Evolutionary conservation across 2,329 filamentous ascomycete species (phyloP).

Genomic region (Ophiocordyceps polyrhachis-furcata): DNA sequence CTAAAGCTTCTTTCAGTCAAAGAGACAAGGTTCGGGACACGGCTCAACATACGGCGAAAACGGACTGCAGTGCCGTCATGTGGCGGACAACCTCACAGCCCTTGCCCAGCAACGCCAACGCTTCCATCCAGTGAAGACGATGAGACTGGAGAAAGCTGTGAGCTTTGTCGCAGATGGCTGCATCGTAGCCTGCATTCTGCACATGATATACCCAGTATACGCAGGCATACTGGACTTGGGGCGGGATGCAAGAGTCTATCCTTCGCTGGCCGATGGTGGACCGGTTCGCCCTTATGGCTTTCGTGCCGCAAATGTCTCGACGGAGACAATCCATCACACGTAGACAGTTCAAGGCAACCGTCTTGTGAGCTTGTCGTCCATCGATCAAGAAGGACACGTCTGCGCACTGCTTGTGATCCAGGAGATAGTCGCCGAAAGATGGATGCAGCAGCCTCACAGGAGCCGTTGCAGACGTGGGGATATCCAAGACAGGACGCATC

Average conservation of each 20-base stretch:
- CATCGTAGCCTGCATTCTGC: background rate
- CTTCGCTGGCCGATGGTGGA: background rate
- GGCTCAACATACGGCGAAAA: background rate
- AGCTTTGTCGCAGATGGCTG: background rate
- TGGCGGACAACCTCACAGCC: background rate
- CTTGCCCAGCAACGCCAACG: background rate
- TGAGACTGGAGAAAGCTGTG: background rate
- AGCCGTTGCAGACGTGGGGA: background rate
- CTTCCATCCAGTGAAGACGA: background rate
- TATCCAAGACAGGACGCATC: background rate
- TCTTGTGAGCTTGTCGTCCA: background rate
- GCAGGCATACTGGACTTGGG: background rate
- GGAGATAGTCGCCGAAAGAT: background rate
- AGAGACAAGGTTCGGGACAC: background rate
- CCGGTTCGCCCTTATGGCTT: background rate
- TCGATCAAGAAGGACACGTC: background rate
- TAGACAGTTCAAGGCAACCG: background rate
- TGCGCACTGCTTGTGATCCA: background rate
- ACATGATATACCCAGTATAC: background rate
- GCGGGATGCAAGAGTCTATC: background rate
- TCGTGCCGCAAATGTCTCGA: background rate
- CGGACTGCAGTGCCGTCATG: background rate
- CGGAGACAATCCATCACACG: background rate
- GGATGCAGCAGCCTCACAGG: background rate
- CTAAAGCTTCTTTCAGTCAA: background rate